phyloP scores from a whole-genome alignment of 345 rosid species.

The Toxicodendron radicans region DNA sequence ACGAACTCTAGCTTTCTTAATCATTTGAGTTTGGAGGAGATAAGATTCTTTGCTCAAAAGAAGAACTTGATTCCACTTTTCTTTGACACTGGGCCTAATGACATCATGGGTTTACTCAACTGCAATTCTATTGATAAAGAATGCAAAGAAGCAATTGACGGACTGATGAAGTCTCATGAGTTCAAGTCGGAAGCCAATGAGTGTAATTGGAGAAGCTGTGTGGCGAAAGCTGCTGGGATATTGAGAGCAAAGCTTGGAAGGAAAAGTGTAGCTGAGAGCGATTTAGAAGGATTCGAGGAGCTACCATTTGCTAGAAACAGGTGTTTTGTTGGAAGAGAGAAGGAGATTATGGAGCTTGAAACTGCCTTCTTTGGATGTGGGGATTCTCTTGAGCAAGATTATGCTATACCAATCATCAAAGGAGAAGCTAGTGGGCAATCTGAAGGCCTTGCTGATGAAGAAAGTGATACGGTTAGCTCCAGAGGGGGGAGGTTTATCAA shows the following conservation, averaged over 20 bases:
- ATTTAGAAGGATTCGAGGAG: constrained; percentile 58
- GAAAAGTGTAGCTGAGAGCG: constrained; percentile 61
- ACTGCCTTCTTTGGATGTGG: constrained; percentile 63
- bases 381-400: constrained; percentile 46
- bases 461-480: constrained; percentile 45
- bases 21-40: constrained; percentile 75
- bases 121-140: constrained; percentile 67
- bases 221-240: constrained; percentile 49
- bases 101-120: constrained; percentile 57
- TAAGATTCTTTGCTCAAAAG: constrained; percentile 86
- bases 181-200: constrained; percentile 77
- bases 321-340: constrained; percentile 75
- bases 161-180: constrained; percentile 68
- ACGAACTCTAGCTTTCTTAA: constrained; percentile 62
- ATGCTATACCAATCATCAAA: constrained; percentile 41
- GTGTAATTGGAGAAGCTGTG: constrained; percentile 83
- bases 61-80: constrained; percentile 84
- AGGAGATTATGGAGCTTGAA: constrained; percentile 75
- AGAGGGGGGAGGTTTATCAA: constrained; percentile 60
- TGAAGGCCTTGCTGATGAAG: constrained; percentile 79
- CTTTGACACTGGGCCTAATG: constrained; percentile 64
- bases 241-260: constrained; percentile 77
- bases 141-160: constrained; percentile 83
- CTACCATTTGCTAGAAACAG: constrained; percentile 74
- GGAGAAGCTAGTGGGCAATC: constrained; percentile 79